Evolutionary conservation across 2,329 filamentous ascomycete genomes (phyloP).

Genomic region (Aspergillus tubingensis): DNA sequence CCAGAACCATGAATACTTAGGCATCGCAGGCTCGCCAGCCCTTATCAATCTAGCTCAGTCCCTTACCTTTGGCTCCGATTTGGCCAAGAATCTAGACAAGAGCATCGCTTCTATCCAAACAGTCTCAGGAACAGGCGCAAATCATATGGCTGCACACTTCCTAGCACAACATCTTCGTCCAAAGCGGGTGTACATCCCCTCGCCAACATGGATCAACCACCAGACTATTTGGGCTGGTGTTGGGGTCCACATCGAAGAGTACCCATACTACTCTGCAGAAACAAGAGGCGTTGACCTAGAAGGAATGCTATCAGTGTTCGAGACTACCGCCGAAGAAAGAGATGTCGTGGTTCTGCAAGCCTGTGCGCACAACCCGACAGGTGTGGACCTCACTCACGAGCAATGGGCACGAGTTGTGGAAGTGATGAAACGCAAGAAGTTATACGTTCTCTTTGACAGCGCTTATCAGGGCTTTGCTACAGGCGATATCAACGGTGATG

Average conservation of each 20-base stretch:
- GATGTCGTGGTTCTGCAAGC: constrained; percentile 86
- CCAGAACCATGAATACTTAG: neutral
- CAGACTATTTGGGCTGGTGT: constrained; percentile 72
- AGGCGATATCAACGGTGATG: constrained; percentile 75
- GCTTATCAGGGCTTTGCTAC: constrained; percentile 94
- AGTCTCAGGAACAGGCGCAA: constrained; percentile 89
- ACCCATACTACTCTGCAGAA: neutral
- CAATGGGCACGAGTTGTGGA: constrained; percentile 82
- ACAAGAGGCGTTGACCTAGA: neutral
- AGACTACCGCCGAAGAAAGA: constrained; percentile 73
- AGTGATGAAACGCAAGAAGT: constrained; percentile 69
- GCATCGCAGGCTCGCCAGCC: neutral
- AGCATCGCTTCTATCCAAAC: constrained; percentile 72
- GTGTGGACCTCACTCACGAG: constrained; percentile 78
- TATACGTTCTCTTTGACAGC: constrained; percentile 91
- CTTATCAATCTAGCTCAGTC: neutral
- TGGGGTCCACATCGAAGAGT: constrained; percentile 1
- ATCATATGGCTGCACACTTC: constrained; percentile 84
- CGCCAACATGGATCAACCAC: constrained; percentile 94
- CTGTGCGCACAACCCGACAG: constrained; percentile 95
- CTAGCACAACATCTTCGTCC: constrained; percentile 74
- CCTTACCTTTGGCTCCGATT: neutral
- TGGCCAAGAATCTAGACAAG: neutral
- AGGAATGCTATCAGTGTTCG: constrained; percentile 32
- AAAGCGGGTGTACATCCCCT: constrained; percentile 76